These are phyloP conservation scores for Effrenium voratum DNA, from an alignment of 73 alveolate genomes.

Conservation along the genomic window DNA sequence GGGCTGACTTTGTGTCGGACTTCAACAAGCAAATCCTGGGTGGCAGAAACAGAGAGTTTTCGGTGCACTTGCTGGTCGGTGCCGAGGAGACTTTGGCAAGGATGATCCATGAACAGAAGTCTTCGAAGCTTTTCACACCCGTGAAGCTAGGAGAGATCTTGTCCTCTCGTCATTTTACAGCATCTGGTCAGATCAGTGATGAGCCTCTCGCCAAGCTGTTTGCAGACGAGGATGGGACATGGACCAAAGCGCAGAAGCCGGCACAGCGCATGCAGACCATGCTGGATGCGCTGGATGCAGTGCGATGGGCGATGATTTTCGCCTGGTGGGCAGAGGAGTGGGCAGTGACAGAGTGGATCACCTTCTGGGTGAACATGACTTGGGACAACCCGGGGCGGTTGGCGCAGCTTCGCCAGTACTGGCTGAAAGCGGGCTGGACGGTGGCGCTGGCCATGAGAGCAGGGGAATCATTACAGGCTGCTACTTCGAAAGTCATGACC, in stretches of 20 bases:
- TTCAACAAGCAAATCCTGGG: not conserved
- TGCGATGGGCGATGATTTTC: constrained; percentile 2
- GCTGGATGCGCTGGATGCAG: not conserved
- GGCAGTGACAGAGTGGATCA: not conserved
- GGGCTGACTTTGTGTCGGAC: not conserved
- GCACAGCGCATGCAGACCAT: not conserved
- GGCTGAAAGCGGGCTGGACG: not conserved
- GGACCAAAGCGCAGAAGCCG: not conserved
- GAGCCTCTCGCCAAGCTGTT: not conserved
- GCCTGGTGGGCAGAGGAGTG: not conserved
- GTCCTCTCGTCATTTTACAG: not conserved
- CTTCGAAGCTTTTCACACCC: not conserved
- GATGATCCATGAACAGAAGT: not conserved
- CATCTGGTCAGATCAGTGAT: not conserved
- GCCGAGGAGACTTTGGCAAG: constrained; percentile 11
- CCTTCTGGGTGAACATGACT: not conserved
- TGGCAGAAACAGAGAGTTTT: not conserved
- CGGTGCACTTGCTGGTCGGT: not conserved
- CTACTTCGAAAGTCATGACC: not conserved
- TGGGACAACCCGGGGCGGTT: not conserved
- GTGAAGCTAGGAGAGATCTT: not conserved
- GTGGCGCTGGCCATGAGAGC: not conserved
- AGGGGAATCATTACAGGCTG: not conserved
- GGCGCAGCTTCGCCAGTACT: constrained; percentile 3
- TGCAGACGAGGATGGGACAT: not conserved